Conservation (phyloP, 176 grass and related monocot genomes). For the Hordeum vulgare region MorexV3_pseudomolecules_assembly NC_058518.1:394210741-394211240, state of each 20-base stretch:
- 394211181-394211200: conserved; percentile 66
- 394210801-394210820: background rate
- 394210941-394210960: too few species aligned
- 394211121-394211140: conserved; percentile 61
- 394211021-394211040: background rate
- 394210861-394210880: conserved; percentile 1
- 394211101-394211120: conserved; percentile 64
- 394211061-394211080: conserved; percentile 72
- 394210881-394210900: conserved; percentile 70
- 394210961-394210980: background rate
- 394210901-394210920: conserved; percentile 86
- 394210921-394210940: background rate
- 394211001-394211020: background rate
- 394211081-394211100: conserved; percentile 51
- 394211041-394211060: conserved; percentile 42
- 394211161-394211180: conserved; percentile 49
- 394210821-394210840: background rate
- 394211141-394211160: conserved; percentile 51
- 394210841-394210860: background rate
- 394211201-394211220: conserved; percentile 49
- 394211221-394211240: conserved; percentile 81
- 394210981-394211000: background rate
- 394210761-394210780: conserved; percentile 18
- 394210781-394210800: conserved; percentile 5
- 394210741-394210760: conserved; percentile 35